phyloP scores from a whole-genome alignment of 768 basidiomycete species.

The Trichaptum fuscoviolaceum region DNA sequence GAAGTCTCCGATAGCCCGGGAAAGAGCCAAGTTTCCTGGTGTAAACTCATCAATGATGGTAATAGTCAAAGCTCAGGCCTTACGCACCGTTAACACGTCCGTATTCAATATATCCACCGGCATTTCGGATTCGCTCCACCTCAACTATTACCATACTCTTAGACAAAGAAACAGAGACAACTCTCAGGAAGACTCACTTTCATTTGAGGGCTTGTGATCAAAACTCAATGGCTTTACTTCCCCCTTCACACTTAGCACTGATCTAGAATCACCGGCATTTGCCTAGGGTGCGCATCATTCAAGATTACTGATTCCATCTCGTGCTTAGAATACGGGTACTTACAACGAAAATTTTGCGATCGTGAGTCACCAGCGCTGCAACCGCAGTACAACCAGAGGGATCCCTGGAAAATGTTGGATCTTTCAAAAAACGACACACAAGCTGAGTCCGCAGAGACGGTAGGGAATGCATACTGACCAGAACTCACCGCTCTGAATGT shows the following conservation, averaged over 20 bases:
- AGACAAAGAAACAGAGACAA: conserved; percentile 6
- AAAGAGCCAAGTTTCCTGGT: conserved; percentile 89
- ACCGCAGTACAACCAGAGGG: conserved; percentile 97
- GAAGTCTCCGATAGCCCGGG: conserved; percentile 94
- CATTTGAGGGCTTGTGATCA: conserved; percentile 94
- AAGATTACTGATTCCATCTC: neutral
- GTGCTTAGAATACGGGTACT: conserved; percentile 22
- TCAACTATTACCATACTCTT: conserved; percentile 49
- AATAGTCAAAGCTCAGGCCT: conserved; percentile 15
- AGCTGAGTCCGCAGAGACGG: conserved; percentile 7
- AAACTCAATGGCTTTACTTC: conserved; percentile 83
- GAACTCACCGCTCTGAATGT: conserved; percentile 72
- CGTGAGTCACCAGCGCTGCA: conserved; percentile 73
- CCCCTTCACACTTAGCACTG: conserved; percentile 81
- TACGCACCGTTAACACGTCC: conserved; percentile 88
- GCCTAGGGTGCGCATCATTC: conserved; percentile 49
- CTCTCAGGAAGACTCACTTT: conserved; percentile 43
- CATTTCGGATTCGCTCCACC: conserved; percentile 76
- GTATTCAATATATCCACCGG: conserved; percentile 94
- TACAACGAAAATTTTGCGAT: conserved; percentile 77
- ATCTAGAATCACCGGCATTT: conserved; percentile 95
- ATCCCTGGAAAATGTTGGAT: conserved; percentile 82
- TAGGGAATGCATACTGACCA: conserved; percentile 6
- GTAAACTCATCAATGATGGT: neutral
- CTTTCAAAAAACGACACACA: conserved; percentile 35